Conservation (phyloP, 2,329 filamentous ascomycete species). For the Curvularia sp. region DNA sequence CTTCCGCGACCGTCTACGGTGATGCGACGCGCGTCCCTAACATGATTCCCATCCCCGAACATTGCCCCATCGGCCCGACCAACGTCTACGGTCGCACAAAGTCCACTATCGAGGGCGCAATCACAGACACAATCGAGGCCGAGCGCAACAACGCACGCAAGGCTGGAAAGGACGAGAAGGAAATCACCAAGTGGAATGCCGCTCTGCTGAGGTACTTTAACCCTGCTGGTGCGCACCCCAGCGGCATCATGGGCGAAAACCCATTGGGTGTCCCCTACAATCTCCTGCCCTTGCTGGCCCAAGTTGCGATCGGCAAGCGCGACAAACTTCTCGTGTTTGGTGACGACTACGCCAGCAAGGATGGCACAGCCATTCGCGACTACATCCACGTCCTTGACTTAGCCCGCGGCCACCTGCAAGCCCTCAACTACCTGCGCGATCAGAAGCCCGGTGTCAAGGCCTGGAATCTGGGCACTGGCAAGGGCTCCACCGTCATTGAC, state of each 20-base stretch:
- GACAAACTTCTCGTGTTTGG: conserved; percentile 95
- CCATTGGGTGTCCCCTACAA: conserved; percentile 96
- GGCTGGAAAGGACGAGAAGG: conserved; percentile 68
- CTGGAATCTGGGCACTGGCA: conserved; percentile 96
- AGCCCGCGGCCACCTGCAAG: conserved; percentile 82
- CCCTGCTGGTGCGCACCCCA: conserved; percentile 92
- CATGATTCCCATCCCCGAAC: conserved; percentile 99
- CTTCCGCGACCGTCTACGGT: conserved; percentile 96
- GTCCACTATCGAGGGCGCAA: conserved; percentile 87
- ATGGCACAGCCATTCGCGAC: conserved; percentile 94
- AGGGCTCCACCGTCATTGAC: conserved; percentile 93
- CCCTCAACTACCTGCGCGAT: conserved; percentile 86
- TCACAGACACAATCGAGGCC: conserved; percentile 87
- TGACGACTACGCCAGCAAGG: conserved; percentile 87
- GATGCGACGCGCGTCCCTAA: conserved; percentile 94
- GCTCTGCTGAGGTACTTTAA: conserved; percentile 97
- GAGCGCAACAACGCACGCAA: conserved; percentile 84
- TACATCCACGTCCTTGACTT: conserved; percentile 98
- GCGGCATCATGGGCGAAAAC: conserved; percentile 97
- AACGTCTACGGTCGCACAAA: conserved; percentile 99
- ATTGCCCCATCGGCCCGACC: conserved; percentile 93
- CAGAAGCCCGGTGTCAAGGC: conserved; percentile 88
- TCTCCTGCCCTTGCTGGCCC: conserved; percentile 88
- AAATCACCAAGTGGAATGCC: conserved; percentile 81
- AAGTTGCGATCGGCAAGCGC: conserved; percentile 93